Evolutionary conservation across 148 eudicot species (phyloP).

Genomic region (Vaccinium darrowii): DNA sequence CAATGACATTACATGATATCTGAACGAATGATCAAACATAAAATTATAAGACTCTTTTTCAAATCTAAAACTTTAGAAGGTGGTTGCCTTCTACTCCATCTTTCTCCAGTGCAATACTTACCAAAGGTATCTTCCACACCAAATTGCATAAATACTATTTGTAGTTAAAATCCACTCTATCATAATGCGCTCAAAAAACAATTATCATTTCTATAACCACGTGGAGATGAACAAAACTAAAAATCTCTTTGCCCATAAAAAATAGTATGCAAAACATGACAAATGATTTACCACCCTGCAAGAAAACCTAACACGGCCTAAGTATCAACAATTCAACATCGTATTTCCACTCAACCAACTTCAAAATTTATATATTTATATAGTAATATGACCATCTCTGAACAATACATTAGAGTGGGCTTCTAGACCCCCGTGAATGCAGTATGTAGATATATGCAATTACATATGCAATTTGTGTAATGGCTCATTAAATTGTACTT

Average conservation of each 20-base stretch:
- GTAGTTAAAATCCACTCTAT: not conserved
- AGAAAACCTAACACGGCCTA: not conserved
- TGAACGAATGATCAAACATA: not conserved
- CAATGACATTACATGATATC: not conserved
- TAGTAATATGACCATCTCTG: not conserved
- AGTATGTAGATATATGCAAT: not conserved
- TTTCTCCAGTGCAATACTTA: not conserved
- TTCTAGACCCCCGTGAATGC: not conserved
- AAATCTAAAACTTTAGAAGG: not conserved
- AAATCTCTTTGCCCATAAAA: not conserved
- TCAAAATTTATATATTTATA: no score
- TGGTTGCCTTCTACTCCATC: not conserved
- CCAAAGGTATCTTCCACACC: not conserved
- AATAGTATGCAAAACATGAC: not conserved
- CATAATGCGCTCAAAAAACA: no score
- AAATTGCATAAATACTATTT: not conserved
- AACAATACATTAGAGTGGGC: not conserved
- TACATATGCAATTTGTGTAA: not conserved
- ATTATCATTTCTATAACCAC: no score
- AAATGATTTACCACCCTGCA: not conserved
- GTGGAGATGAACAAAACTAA: no score
- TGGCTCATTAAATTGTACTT: not conserved
- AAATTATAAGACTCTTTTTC: not conserved
- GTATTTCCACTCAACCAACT: not conserved
- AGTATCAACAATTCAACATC: not conserved